Base-by-base conservation (phyloP, 331 rosid genomes). In the Quercus phellos region DNA sequence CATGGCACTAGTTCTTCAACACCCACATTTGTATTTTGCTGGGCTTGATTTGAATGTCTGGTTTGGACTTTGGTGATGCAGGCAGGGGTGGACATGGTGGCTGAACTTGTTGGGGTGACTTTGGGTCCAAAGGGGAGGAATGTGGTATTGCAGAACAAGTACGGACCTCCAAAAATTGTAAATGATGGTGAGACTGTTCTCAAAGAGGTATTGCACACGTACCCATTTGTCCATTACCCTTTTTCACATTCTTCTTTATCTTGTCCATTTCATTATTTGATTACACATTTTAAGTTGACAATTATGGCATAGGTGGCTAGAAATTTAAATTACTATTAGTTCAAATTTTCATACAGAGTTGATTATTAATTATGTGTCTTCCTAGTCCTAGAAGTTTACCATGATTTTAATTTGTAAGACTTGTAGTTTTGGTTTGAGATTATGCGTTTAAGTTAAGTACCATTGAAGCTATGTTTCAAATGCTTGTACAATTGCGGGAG, bases 101-200 rank as follows among this genome's bases (percentile, higher is more conserved):
- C 99, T 10, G 89, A 89, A 78, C 85, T 92, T 61, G 89, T 94
- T 78, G 99, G 99, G 72, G 97, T 94, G 22, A 94, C 97, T 76
- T 85, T 94, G 88, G 98, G 98, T 29, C 97, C 97, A 54, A 92
- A 90, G 78, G 98, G 99, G 16, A 94, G 97, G 80, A 94, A 94
- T 86, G 97, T 92, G 34, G 96, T 94, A 82, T 89, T 94, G 75
- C 90, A 87, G 32, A 92, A 87, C 72, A 94, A 89, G 85, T 94
- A 90, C 84, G 99, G 98, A 3, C 97, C 97, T 24, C 99, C 99
- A 29, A 94, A 88, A 89, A 94, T 94, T 2, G 97, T 94, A 16
- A 92, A 94, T 82, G 99, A 92, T 50, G 96, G 99, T 43, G 99
- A 92, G 80, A 92, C 99, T 73, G 94, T 94, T 70, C 97, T 92